Percentiles rank a stretch among this genome's conserved stretches.
Conservation (phyloP, 2,329 filamentous ascomycete genomes). For the Cordyceps cicadae region DNA sequence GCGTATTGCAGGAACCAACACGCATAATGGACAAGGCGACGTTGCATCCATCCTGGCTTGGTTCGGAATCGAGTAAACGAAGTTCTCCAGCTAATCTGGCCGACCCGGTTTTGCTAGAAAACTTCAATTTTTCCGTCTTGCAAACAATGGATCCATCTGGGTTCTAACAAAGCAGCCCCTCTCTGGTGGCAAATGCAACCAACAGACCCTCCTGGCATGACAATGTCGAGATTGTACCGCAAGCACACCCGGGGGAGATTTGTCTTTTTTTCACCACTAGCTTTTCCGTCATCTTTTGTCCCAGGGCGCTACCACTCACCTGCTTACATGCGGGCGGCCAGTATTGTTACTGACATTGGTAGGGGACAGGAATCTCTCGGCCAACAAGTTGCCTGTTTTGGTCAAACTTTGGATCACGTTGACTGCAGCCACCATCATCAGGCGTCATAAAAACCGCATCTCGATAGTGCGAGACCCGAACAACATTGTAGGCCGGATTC, state of each 20-base stretch:
- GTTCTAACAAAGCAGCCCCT: no score
- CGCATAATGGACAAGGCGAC: not conserved
- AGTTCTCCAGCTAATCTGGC: not conserved
- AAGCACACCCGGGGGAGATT: no score
- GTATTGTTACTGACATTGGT: no score
- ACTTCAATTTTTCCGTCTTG: not conserved
- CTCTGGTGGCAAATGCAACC: not conserved
- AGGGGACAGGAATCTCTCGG: not conserved
- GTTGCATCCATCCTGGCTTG: not conserved
- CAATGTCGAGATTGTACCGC: no score
- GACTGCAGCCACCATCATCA: not conserved
- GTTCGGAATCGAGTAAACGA: not conserved
- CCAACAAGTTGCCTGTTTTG: not conserved
- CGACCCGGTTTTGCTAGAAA: not conserved
- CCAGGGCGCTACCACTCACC: no score
- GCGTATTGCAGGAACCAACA: no score
- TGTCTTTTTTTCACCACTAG: not conserved
- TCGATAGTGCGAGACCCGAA: conserved; percentile 3
- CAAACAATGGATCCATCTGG: not conserved
- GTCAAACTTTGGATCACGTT: not conserved
- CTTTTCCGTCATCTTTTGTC: not conserved
- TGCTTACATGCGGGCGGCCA: not conserved
- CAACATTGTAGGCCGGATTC: not conserved
- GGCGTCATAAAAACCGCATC: conserved; percentile 6
- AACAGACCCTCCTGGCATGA: no score